These are phyloP conservation scores for Fusarium longipes DNA, from an alignment of 2,329 filamentous ascomycete species.

Conservation along the genomic window DNA sequence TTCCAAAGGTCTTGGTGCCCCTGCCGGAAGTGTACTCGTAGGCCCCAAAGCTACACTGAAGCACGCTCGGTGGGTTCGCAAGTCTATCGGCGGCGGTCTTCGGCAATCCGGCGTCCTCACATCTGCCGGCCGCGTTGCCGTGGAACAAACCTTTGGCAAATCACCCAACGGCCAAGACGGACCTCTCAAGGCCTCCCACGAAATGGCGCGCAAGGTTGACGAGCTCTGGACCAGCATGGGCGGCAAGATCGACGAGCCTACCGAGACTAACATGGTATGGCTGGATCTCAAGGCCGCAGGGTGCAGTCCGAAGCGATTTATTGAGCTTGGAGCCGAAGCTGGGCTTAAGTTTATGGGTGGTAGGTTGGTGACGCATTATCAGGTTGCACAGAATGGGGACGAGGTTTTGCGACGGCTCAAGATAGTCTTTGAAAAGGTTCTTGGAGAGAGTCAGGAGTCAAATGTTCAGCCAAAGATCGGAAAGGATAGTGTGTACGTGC, in stretches of 20 bases:
- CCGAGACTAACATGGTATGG: slow-evolving; percentile 95
- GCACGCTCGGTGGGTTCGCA: slow-evolving; percentile 63
- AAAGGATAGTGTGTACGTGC: slow-evolving; percentile 43
- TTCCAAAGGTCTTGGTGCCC: slow-evolving; percentile 84
- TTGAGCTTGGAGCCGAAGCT: slow-evolving; percentile 54
- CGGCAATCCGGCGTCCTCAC: slow-evolving; percentile 79
- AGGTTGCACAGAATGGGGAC: slow-evolving; percentile 71
- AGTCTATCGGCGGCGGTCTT: slow-evolving; percentile 79
- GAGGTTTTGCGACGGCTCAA: slow-evolving; percentile 69
- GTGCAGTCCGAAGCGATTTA: slow-evolving; percentile 53
- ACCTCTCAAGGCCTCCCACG: slow-evolving; percentile 69
- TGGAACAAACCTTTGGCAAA: slow-evolving; percentile 61
- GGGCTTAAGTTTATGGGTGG: slow-evolving; percentile 57
- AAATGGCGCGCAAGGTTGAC: slow-evolving; percentile 72
- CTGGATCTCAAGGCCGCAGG: slow-evolving; percentile 74
- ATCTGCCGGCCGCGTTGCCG: slow-evolving; percentile 75
- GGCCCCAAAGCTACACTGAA: slow-evolving; percentile 55
- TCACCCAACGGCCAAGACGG: slow-evolving; percentile 60
- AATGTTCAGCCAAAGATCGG: slow-evolving; percentile 36
- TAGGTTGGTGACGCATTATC: slow-evolving; percentile 62
- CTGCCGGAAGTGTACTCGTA: slow-evolving; percentile 80
- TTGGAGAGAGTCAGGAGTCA: slow-evolving; percentile 38
- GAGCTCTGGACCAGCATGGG: slow-evolving; percentile 76
- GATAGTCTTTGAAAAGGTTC: slow-evolving; percentile 61
- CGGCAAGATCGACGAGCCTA: slow-evolving; percentile 74